Percentiles rank a stretch among this genome's conserved stretches.
These are phyloP conservation scores for Orbilia ellipsospora DNA, from an alignment of 2,329 filamentous ascomycete species.

Conservation along the genomic window DNA sequence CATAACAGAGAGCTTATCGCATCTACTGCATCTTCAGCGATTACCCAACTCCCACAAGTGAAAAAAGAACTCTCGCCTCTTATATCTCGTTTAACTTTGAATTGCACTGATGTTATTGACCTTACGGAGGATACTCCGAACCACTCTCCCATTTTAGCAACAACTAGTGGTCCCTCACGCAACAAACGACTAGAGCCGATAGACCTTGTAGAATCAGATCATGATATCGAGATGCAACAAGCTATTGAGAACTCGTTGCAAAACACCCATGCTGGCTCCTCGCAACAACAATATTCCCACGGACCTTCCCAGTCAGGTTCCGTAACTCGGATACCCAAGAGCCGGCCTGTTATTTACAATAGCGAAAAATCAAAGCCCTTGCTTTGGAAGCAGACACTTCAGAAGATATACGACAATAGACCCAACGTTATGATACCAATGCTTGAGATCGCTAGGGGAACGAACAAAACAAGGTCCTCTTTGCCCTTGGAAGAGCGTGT, in stretches of 20 bases:
- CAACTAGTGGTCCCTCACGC: background rate
- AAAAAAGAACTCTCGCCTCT: no score
- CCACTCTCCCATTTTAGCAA: background rate
- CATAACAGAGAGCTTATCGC: background rate
- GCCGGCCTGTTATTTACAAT: background rate
- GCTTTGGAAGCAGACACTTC: conserved; percentile 11
- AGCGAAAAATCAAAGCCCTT: background rate
- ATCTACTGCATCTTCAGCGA: no score
- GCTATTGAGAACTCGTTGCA: conserved; percentile 31
- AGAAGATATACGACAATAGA: conserved; percentile 6
- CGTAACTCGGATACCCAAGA: background rate
- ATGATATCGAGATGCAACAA: conserved; percentile 3
- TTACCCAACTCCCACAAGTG: no score
- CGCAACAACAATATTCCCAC: background rate
- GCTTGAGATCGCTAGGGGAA: background rate
- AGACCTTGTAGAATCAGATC: background rate
- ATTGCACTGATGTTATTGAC: conserved; percentile 41
- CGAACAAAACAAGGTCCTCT: background rate
- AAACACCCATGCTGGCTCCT: conserved; percentile 3
- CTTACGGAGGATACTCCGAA: conserved; percentile 54
- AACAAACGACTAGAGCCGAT: background rate
- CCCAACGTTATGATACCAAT: background rate
- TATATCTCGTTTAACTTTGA: no score
- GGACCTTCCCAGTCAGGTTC: no score
- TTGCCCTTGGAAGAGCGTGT: background rate